These are phyloP conservation scores for Myriosclerotinia curreyana DNA, from an alignment of 2,329 filamentous ascomycete species.

Conservation along the genomic window DNA sequence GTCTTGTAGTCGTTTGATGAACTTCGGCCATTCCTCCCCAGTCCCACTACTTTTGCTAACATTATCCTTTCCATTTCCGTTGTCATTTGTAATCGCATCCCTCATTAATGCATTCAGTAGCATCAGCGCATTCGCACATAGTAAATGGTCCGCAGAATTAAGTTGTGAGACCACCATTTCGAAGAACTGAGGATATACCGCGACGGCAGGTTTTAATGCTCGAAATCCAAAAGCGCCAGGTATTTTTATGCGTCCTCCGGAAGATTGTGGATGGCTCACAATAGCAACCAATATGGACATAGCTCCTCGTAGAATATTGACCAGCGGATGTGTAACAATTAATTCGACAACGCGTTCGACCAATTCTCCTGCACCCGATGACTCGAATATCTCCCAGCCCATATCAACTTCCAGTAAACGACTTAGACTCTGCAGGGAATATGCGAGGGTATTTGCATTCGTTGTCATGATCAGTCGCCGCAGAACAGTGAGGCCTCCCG, in stretches of 20 bases:
- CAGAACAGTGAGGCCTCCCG: constrained; percentile 78
- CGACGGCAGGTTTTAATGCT: constrained; percentile 86
- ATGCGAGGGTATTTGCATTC: constrained; percentile 90
- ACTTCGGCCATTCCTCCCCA: constrained; percentile 84
- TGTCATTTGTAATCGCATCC: constrained; percentile 78
- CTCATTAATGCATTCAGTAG: constrained; percentile 93
- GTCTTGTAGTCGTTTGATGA: constrained; percentile 91
- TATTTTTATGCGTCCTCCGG: constrained; percentile 43
- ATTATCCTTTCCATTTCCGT: constrained; percentile 37
- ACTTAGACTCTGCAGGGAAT: constrained; percentile 85
- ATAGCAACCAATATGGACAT: constrained; percentile 96
- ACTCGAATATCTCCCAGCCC: constrained; percentile 87
- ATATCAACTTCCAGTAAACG: constrained; percentile 92
- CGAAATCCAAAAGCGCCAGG: constrained; percentile 79
- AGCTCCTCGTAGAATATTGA: constrained; percentile 94
- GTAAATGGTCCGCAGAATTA: constrained; percentile 88
- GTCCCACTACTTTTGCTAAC: constrained; percentile 40
- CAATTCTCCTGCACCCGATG: constrained; percentile 59
- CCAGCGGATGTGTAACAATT: constrained; percentile 89
- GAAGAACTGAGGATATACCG: constrained; percentile 88
- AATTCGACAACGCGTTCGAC: constrained; percentile 80
- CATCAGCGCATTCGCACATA: constrained; percentile 93
- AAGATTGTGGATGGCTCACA: constrained; percentile 75
- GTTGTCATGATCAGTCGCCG: constrained; percentile 80
- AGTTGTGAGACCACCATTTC: constrained; percentile 90